Evolutionary conservation across 179 eudicot species (phyloP).

Genomic region (Sideroxylon spinosum): DNA sequence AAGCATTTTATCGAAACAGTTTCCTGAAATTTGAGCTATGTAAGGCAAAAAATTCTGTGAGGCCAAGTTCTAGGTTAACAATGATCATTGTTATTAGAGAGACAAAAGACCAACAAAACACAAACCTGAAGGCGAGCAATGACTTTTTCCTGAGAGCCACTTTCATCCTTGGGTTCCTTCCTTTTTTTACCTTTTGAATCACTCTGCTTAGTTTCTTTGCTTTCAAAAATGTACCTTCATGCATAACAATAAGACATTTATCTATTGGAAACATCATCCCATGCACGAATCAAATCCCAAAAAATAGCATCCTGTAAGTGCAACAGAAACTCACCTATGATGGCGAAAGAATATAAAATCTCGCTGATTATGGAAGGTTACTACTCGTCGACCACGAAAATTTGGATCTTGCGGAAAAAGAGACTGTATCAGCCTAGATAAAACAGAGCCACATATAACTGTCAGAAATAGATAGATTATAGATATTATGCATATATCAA

Average conservation of each 20-base stretch:
- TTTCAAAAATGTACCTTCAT: conserved; percentile 65
- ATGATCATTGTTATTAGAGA: neutral
- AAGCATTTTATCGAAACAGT: neutral
- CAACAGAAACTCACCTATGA: conserved; percentile 55
- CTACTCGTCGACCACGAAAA: conserved; percentile 91
- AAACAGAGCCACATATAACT: neutral
- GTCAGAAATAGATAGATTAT: neutral
- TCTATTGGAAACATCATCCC: neutral
- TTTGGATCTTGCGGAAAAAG: conserved; percentile 90
- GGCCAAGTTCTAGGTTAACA: neutral
- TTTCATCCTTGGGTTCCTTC: conserved; percentile 37
- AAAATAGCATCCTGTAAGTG: neutral
- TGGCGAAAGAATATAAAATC: conserved; percentile 96
- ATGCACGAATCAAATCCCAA: neutral
- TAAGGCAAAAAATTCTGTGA: neutral
- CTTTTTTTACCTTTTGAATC: conserved; percentile 39
- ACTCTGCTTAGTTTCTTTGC: conserved; percentile 54
- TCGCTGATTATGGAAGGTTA: conserved; percentile 93
- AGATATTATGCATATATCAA: neutral
- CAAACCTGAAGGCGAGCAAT: conserved; percentile 84
- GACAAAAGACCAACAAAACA: conserved; percentile 5
- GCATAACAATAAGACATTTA: conserved; percentile 8
- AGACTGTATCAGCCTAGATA: conserved; percentile 75
- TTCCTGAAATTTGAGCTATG: neutral
- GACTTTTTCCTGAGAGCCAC: conserved; percentile 37